Base-by-base conservation (phyloP, 163 green algal species). In the Scenedesmus sp. region DNA sequence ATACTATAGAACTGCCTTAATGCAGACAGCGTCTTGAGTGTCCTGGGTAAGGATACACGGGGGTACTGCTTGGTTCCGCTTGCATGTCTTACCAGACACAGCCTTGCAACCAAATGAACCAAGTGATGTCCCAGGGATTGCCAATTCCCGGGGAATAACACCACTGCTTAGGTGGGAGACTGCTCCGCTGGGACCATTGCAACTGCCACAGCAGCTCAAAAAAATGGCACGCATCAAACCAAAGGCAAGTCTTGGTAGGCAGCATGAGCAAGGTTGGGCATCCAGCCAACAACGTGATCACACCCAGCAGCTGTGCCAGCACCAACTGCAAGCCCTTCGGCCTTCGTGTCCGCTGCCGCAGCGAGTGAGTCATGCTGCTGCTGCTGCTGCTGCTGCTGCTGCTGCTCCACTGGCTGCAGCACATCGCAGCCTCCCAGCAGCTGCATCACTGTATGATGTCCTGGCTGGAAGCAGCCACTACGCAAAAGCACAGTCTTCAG, bases 171-270 rank as follows among this genome's bases (percentile, higher is more conserved):
- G 34, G 34, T 46, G 34, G 34, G 34, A 46, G 34, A 46, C 34
- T 46, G 34, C 34, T 46, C 34, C 34, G 34, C 34, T 46, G 34
- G 34, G 34, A 46, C 34, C 34, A 46, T 46, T 46, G 34, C 34
- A 46, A 46, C 34, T 46, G 34, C 34, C 34, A 46, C 34, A 46
- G 34, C 34, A 46, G 34, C 34, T 46, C 34, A 46, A 46, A 46
- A 46, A 46, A 46, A 46, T 46, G 34, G 34, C 34, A 46, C 34
- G 34, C 4, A 23, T 77, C 26, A 91, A 57, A 87, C 62, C 13
- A 91, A 76, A 2, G 87, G 76, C n/a, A 91, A 16, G 15, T 91
- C 87, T 20, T 91, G 87, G 57, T 81, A 91, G 26, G 81, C 87
- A 23, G 26, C 15, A 23, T 91, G 87, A 26, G 2, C 12, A 57